Percentiles rank a stretch among this genome's conserved stretches.
phyloP scores from a whole-genome alignment of 768 basidiomycete genomes.

The Leccinum aurantiacum region DNA sequence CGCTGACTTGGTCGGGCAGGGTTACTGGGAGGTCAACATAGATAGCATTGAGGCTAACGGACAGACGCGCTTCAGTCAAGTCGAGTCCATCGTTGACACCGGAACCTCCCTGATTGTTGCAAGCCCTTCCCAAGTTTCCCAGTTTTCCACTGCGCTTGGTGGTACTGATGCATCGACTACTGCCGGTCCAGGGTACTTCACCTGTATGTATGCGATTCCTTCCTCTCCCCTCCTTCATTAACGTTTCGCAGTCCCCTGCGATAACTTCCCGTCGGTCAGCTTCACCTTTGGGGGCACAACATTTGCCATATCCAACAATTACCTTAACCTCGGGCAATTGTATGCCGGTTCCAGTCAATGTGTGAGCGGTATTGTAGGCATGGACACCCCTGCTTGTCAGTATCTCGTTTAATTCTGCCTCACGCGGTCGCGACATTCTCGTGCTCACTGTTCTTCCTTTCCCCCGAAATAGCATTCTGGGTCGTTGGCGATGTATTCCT shows the following conservation, averaged over 20 bases:
- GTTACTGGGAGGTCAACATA: constrained; percentile 21
- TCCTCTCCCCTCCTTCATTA: neutral
- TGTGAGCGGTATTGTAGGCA: neutral
- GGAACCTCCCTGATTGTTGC: constrained; percentile 22
- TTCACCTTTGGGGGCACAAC: neutral
- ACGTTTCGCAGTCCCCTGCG: neutral
- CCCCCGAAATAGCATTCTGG: neutral
- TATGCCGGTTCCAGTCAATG: neutral
- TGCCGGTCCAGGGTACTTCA: constrained; percentile 33
- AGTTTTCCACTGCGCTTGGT: constrained; percentile 25
- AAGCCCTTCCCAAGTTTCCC: constrained; percentile 6
- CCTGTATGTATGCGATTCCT: constrained; percentile 11
- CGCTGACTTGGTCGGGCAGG: constrained; percentile 7
- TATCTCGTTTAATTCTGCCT: neutral
- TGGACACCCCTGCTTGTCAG: neutral
- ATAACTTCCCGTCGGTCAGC: neutral
- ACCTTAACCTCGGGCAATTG: neutral
- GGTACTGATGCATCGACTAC: constrained; percentile 21
- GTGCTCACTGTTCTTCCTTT: neutral
- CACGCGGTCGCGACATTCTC: neutral
- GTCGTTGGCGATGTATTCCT: neutral
- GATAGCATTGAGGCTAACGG: constrained; percentile 4
- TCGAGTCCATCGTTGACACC: constrained; percentile 18
- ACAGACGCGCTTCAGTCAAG: neutral
- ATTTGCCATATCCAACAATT: neutral